Percentiles rank a stretch among this genome's conserved stretches.
Evolutionary conservation across 192 early-diverging fungal genomes (phyloP).

Genomic region (Pilaira anomala): DNA sequence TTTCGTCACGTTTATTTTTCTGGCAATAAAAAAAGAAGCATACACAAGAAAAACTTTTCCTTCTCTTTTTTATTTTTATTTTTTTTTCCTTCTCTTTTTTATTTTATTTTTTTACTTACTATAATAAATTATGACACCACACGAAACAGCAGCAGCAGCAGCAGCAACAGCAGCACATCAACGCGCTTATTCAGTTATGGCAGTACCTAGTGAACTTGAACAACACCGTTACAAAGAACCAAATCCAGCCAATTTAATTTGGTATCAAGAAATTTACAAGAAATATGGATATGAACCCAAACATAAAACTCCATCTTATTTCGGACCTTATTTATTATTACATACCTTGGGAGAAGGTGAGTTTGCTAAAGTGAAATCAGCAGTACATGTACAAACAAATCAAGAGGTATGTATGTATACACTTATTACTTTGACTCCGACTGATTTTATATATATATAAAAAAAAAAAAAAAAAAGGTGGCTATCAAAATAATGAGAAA

Average conservation of each 20-base stretch:
- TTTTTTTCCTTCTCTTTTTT: slow-evolving; percentile 4
- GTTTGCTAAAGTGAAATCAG: slow-evolving; percentile 97
- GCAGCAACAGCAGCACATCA: slow-evolving; percentile 20
- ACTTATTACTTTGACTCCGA: too few relatives aligned
- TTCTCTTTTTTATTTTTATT: not conserved
- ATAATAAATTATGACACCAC: not conserved
- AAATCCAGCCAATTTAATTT: slow-evolving; percentile 31
- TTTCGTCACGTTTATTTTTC: not conserved
- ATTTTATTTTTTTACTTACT: not conserved
- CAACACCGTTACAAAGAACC: slow-evolving; percentile 20
- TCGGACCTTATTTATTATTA: slow-evolving; percentile 89
- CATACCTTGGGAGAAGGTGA: slow-evolving; percentile 98
- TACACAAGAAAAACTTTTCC: not conserved
- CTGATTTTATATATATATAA: not conserved
- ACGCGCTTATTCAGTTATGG: slow-evolving; percentile 50
- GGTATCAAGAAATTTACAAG: slow-evolving; percentile 29
- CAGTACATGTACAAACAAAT: slow-evolving; percentile 73
- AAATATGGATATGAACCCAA: slow-evolving; percentile 29
- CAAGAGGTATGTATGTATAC: slow-evolving; percentile 53
- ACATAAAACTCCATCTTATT: slow-evolving; percentile 52
- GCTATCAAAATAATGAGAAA: slow-evolving; percentile 96
- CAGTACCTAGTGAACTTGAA: slow-evolving; percentile 34
- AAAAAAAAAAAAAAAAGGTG: slow-evolving; percentile 47
- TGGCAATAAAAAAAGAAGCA: not conserved
- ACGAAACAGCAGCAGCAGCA: not conserved